Evolutionary conservation across 192 early-diverging fungal species (phyloP).

Genomic region (Nowakowskiella sp.): DNA sequence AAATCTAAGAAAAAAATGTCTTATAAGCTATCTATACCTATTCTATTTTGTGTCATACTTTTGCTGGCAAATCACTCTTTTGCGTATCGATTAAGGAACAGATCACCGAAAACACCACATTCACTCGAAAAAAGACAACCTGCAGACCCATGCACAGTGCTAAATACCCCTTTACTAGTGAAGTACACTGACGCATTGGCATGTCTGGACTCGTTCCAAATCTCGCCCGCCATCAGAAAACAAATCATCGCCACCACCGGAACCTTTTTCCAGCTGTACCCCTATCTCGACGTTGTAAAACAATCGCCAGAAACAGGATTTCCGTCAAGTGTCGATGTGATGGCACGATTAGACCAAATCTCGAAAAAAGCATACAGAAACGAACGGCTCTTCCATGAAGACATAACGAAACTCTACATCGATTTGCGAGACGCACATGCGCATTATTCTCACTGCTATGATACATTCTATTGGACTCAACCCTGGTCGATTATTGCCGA

Average conservation of each 20-base stretch:
- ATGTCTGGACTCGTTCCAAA: not conserved
- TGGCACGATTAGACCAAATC: not conserved
- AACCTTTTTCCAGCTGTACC: not conserved
- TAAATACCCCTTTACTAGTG: not conserved
- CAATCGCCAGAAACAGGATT: not conserved
- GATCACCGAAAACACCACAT: too few species aligned
- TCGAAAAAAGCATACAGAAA: not conserved
- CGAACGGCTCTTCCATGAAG: not conserved
- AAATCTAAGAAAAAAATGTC: too few species aligned
- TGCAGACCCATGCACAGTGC: too few species aligned
- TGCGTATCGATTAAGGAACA: too few species aligned
- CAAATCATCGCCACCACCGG: not conserved
- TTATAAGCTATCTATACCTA: too few species aligned
- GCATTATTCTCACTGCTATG: not conserved
- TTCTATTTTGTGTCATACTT: too few species aligned
- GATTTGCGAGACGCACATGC: not conserved
- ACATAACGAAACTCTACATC: not conserved
- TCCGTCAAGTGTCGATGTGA: not conserved
- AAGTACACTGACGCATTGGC: not conserved
- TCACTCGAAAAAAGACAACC: too few species aligned
- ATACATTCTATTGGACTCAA: not conserved
- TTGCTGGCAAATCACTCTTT: too few species aligned
- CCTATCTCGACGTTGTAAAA: not conserved
- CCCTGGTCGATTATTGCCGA: not conserved
- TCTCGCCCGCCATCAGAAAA: not conserved